Percentiles rank a stretch among this genome's conserved stretches.
These are phyloP conservation scores for Yarrowia alimentaria DNA, from an alignment of 805 yeast genomes.

Conservation along the genomic window DNA sequence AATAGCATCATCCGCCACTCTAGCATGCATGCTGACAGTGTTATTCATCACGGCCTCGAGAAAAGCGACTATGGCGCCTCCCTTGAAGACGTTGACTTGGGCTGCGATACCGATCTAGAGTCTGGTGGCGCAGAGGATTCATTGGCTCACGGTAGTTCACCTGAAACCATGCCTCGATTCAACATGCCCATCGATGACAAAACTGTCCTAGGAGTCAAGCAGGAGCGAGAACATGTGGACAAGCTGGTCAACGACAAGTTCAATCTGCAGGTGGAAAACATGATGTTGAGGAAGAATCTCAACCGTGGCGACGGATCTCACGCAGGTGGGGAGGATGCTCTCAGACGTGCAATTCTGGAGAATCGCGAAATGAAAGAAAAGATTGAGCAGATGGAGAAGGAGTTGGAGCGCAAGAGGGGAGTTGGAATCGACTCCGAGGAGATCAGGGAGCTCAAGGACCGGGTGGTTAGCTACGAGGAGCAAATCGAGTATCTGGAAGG, in stretches of 20 bases:
- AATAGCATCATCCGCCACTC: constrained; percentile 20
- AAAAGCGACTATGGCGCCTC: background rate
- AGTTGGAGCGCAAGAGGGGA: constrained; percentile 2
- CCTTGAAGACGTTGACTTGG: constrained; percentile 17
- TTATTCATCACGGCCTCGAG: constrained; percentile 2
- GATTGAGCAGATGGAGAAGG: constrained; percentile 11
- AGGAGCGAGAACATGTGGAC: constrained; percentile 22
- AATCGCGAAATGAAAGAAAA: constrained; percentile 19
- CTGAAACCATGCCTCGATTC: too few relatives aligned
- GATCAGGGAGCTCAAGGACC: constrained; percentile 16
- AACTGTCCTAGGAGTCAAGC: constrained; percentile 16
- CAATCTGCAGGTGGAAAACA: constrained; percentile 15
- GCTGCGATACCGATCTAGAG: constrained; percentile 17
- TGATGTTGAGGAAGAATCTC: constrained; percentile 5
- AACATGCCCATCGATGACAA: constrained; percentile 11
- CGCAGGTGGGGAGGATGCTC: constrained; percentile 12
- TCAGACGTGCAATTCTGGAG: background rate
- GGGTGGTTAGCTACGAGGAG: constrained; percentile 20
- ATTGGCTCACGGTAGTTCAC: too few relatives aligned
- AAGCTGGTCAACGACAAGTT: constrained; percentile 25
- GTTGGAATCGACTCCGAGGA: constrained; percentile 9
- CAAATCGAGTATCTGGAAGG: constrained; percentile 25
- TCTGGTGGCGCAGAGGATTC: too few relatives aligned
- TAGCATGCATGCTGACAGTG: constrained; percentile 14
- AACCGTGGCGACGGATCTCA: constrained; percentile 6